Conservation (phyloP, 768 basidiomycete genomes). For the Holtermanniella nyarrowii region DNA sequence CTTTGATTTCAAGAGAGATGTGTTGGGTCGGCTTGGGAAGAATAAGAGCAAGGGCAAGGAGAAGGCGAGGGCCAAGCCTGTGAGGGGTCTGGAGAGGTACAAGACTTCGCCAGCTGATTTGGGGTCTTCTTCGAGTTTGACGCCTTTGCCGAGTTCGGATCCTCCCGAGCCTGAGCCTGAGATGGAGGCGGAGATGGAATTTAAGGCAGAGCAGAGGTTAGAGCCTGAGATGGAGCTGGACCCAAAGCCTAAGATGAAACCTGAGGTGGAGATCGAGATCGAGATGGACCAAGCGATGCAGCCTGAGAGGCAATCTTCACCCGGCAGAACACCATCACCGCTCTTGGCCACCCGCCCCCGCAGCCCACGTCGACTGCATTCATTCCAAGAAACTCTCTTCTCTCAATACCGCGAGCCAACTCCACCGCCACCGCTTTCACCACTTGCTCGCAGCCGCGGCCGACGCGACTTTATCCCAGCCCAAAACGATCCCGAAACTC, state of each 20-base stretch:
- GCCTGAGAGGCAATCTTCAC: too few relatives aligned
- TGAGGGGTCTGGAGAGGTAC: neutral
- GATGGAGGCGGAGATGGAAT: too few relatives aligned
- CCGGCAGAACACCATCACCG: neutral
- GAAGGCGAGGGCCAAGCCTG: neutral
- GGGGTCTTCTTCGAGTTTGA: neutral
- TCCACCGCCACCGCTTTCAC: neutral
- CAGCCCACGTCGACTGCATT: neutral
- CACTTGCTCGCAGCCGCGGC: too few relatives aligned
- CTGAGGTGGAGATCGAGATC: neutral
- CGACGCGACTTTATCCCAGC: neutral
- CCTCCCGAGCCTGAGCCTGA: neutral
- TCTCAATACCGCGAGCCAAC: neutral
- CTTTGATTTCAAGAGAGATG: neutral
- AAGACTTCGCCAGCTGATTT: neutral
- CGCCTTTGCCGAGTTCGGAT: neutral
- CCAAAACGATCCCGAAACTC: neutral
- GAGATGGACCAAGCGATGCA: too few relatives aligned
- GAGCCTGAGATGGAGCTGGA: neutral
- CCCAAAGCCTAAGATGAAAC: neutral
- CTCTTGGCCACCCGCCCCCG: neutral
- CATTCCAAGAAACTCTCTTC: neutral
- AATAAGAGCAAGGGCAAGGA: too few relatives aligned
- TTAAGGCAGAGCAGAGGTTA: neutral
- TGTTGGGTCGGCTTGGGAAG: neutral